A percentile compares a stretch with the other conserved stretches of the same genome.
phyloP scores from a whole-genome alignment of 805 yeast species.

The Starmerella floris region DNA sequence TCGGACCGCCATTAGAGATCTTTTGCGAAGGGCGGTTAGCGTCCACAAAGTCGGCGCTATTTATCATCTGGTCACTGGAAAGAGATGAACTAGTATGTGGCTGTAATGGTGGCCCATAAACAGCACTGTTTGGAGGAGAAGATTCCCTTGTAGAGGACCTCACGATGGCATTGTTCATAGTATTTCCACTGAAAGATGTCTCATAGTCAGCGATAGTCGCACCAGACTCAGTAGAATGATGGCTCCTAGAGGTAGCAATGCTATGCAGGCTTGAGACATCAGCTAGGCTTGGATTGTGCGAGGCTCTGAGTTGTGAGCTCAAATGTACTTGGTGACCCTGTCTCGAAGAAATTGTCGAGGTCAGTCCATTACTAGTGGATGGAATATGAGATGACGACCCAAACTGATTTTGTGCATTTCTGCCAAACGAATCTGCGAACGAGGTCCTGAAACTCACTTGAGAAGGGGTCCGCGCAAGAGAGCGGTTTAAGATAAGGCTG shows the following conservation, averaged over 20 bases:
- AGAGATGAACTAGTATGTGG: background rate
- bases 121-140: background rate
- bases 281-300: background rate
- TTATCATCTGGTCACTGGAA: background rate
- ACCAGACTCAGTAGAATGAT: background rate
- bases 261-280: background rate
- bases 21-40: background rate
- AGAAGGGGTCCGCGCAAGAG: conserved; percentile 60
- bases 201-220: background rate
- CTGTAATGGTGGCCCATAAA: background rate
- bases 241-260: background rate
- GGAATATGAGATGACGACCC: conserved; percentile 1
- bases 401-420: background rate
- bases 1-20: too few relatives aligned
- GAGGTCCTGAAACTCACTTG: conserved; percentile 65
- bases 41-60: background rate
- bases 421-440: conserved; percentile 50
- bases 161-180: background rate
- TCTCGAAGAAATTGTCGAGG: background rate
- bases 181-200: background rate
- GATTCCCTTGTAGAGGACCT: background rate
- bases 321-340: conserved; percentile 7
- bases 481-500: conserved; percentile 56
- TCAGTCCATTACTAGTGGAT: background rate
- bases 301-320: background rate